Evolutionary conservation across 192 early-diverging fungal genomes (phyloP).

Genomic region (Linnemannia hyalina): DNA sequence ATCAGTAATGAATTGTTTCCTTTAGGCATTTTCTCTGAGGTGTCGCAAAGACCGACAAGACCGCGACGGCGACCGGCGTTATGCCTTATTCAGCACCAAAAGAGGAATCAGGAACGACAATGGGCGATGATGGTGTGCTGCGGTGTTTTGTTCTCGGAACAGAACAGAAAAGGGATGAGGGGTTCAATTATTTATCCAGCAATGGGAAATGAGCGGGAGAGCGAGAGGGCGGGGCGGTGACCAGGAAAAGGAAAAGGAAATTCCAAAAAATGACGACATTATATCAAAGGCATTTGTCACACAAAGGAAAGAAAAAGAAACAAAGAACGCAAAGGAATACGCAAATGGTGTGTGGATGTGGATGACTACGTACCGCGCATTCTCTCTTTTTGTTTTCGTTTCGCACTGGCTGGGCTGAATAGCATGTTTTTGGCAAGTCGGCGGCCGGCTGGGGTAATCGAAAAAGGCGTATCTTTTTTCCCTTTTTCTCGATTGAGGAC

Average conservation of each 20-base stretch:
- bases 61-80: neutral
- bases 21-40: neutral
- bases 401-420: neutral
- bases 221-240: neutral
- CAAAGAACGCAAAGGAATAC: neutral
- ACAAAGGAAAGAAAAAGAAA: neutral
- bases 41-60: neutral
- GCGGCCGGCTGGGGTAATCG: neutral
- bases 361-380: neutral
- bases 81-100: neutral
- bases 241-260: neutral
- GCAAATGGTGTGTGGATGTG: neutral
- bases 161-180: neutral
- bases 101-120: too few species aligned
- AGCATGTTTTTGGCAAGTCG: neutral
- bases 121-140: too few species aligned
- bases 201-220: neutral
- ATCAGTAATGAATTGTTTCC: neutral
- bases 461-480: neutral
- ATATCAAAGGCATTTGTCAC: neutral
- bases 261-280: neutral
- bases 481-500: neutral
- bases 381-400: neutral
- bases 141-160: neutral
- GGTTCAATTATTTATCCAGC: neutral